Conservation (phyloP, 2,329 filamentous ascomycete genomes). For the Trichoderma koningiopsis region DNA sequence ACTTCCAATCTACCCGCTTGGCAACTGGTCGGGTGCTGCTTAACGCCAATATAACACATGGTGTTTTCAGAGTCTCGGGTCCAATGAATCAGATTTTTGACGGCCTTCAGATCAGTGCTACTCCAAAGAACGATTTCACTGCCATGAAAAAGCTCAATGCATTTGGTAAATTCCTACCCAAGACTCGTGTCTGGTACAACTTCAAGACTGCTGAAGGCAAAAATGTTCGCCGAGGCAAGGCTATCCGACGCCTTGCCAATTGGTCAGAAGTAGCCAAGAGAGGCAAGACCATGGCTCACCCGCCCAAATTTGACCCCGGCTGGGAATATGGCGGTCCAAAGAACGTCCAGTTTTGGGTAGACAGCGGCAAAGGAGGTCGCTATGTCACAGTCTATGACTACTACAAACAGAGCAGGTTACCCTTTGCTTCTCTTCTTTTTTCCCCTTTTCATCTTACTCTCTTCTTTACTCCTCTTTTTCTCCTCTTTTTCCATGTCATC, state of each 20-base stretch:
- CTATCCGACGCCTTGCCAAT: conserved; percentile 36
- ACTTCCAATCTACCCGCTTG: conserved; percentile 57
- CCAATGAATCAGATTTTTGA: conserved; percentile 41
- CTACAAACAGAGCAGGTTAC: conserved; percentile 46
- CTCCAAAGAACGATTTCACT: conserved; percentile 15
- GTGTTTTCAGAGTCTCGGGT: conserved; percentile 51
- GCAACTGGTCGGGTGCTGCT: conserved; percentile 57
- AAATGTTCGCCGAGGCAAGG: conserved; percentile 35
- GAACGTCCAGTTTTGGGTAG: conserved; percentile 39
- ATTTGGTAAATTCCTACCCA: conserved; percentile 44
- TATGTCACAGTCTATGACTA: conserved; percentile 48
- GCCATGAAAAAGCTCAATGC: conserved; percentile 31
- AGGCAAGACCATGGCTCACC: conserved; percentile 7
- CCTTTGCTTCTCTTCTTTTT: background rate
- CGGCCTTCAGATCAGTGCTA: conserved; percentile 30
- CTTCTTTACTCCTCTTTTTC: background rate
- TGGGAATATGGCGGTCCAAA: conserved; percentile 39
- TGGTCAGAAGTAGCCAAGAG: conserved; percentile 31
- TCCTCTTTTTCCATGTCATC: too few relatives aligned
- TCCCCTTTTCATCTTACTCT: background rate
- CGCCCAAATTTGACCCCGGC: conserved; percentile 31
- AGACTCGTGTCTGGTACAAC: conserved; percentile 41
- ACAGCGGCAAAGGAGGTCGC: conserved; percentile 31
- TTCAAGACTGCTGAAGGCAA: conserved; percentile 39
- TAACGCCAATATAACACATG: conserved; percentile 58